Conservation (phyloP, 495 filamentous ascomycete genomes). For the Penicillium turbatum region DNA sequence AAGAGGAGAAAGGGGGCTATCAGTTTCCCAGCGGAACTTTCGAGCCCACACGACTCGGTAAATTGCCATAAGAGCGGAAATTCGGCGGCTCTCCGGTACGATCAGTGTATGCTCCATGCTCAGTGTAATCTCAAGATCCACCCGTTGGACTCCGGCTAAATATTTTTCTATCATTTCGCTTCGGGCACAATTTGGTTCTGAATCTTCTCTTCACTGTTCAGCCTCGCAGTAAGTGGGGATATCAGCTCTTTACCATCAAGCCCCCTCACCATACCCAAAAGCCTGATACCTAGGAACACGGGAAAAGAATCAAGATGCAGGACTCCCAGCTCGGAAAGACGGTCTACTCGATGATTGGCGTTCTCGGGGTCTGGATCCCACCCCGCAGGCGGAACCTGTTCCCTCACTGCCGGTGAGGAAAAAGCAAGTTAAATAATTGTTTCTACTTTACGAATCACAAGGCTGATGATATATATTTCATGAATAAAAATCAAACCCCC, state of each 20-base stretch:
- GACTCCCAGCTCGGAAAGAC: slow-evolving; percentile 34
- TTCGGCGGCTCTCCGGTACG: slow-evolving; percentile 29
- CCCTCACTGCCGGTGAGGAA: slow-evolving; percentile 16
- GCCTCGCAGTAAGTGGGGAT: background rate
- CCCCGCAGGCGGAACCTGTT: slow-evolving; percentile 34
- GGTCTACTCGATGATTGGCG: slow-evolving; percentile 31
- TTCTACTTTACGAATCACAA: background rate
- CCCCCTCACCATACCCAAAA: background rate
- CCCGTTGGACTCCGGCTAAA: too few species aligned
- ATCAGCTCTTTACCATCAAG: background rate
- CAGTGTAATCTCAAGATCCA: background rate
- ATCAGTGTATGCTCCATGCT: background rate
- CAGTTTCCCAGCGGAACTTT: background rate
- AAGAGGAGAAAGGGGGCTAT: slow-evolving; percentile 14
- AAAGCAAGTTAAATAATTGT: background rate
- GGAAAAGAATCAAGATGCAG: slow-evolving; percentile 20
- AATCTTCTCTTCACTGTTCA: background rate
- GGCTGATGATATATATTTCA: background rate
- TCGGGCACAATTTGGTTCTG: background rate
- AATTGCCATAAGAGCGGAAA: slow-evolving; percentile 15
- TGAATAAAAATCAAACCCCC: background rate
- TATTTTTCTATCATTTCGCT: too few species aligned
- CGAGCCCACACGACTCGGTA: background rate
- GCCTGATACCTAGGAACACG: slow-evolving; percentile 20
- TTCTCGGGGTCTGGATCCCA: slow-evolving; percentile 17